phyloP scores from a whole-genome alignment of 2,329 filamentous ascomycete genomes.

The Calonectria montana region DNA sequence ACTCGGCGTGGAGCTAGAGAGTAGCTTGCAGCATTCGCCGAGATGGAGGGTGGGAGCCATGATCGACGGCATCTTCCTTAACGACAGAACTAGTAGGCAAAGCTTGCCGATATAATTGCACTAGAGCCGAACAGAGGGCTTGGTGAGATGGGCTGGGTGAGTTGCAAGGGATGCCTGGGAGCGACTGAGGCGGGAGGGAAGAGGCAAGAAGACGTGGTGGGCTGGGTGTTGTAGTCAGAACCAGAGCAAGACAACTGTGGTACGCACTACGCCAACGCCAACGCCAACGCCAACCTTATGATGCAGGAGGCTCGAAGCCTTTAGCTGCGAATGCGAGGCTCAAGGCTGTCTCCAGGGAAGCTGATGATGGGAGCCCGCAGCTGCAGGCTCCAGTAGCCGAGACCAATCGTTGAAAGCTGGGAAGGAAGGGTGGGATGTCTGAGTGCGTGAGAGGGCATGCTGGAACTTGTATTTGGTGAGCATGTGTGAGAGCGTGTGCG shows the following conservation, averaged over 20 bases:
- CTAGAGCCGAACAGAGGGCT: slow-evolving; percentile 13
- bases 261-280: not conserved
- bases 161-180: slow-evolving; percentile 34
- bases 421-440: not conserved
- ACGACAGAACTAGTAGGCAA: slow-evolving; percentile 1
- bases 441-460: not conserved
- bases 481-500: not conserved
- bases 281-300: not conserved
- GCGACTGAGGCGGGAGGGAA: slow-evolving; percentile 30
- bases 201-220: slow-evolving; percentile 1
- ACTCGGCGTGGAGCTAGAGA: slow-evolving; percentile 13
- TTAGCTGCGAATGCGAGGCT: slow-evolving; percentile 2
- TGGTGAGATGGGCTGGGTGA: not conserved
- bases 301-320: not conserved
- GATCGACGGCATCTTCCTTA: slow-evolving; percentile 15
- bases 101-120: not conserved
- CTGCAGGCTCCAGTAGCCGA: not conserved
- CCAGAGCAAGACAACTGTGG: not conserved
- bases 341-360: slow-evolving; percentile 16
- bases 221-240: slow-evolving; percentile 11
- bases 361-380: slow-evolving; percentile 7
- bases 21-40: slow-evolving; percentile 19
- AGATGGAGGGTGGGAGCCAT: slow-evolving; percentile 9
- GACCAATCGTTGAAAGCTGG: slow-evolving; percentile 3
- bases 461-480: not conserved